Conservation (phyloP, 768 basidiomycete species). For the Auricularia sp. region DNA sequence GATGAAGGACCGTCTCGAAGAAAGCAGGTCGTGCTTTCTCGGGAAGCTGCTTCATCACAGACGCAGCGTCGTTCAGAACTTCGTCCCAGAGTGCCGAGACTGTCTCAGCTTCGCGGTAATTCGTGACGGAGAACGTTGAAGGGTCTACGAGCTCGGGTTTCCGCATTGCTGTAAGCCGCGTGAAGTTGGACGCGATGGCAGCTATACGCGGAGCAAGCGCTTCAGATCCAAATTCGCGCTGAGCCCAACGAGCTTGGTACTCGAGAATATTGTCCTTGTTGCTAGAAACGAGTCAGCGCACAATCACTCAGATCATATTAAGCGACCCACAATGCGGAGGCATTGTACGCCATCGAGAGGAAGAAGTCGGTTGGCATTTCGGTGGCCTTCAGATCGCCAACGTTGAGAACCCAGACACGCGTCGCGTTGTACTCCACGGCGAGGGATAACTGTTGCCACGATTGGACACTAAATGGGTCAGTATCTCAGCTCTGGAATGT, state of each 20-base stretch:
- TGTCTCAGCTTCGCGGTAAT: constrained; percentile 63
- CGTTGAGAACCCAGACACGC: constrained; percentile 62
- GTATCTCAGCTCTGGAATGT: neutral
- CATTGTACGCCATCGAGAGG: constrained; percentile 48
- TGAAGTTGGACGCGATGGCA: constrained; percentile 46
- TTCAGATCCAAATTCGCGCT: constrained; percentile 47
- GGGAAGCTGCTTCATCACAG: constrained; percentile 46
- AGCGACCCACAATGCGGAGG: constrained; percentile 28
- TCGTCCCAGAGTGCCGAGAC: constrained; percentile 42
- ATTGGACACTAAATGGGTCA: constrained; percentile 19
- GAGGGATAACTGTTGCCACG: constrained; percentile 61
- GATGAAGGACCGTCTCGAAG: constrained; percentile 62
- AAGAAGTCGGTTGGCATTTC: constrained; percentile 66
- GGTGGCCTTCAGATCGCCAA: constrained; percentile 67
- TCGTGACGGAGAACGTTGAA: constrained; percentile 52
- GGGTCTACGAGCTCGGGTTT: constrained; percentile 58
- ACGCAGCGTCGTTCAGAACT: constrained; percentile 39
- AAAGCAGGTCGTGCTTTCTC: constrained; percentile 43
- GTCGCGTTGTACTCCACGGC: constrained; percentile 50
- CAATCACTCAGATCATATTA: neutral
- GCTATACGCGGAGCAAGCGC: constrained; percentile 34
- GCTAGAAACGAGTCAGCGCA: constrained; percentile 16
- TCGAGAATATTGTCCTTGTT: constrained; percentile 40
- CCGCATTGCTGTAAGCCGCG: constrained; percentile 45
- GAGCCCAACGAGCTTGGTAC: constrained; percentile 51